Evolutionary conservation across 768 basidiomycete genomes (phyloP).

Genomic region (Hygrocybe punicea): DNA sequence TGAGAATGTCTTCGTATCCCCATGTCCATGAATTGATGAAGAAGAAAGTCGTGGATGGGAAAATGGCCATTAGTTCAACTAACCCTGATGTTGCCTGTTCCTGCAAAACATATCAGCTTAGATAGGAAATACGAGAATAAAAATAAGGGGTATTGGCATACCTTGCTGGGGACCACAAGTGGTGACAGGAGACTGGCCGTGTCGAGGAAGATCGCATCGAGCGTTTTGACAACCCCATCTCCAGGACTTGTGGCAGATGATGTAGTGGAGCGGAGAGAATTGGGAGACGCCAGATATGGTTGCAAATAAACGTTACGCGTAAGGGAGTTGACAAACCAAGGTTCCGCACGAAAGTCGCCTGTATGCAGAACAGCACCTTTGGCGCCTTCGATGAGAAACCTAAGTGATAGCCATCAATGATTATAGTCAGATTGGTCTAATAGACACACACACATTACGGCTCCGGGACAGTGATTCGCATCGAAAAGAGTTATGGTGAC

Average conservation of each 20-base stretch:
- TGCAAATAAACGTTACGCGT: constrained; percentile 67
- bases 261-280: background rate
- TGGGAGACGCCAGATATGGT: constrained; percentile 53
- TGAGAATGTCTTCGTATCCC: constrained; percentile 92
- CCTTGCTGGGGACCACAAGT: constrained; percentile 59
- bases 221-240: constrained; percentile 35
- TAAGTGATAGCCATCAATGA: constrained; percentile 26
- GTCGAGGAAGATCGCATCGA: constrained; percentile 82
- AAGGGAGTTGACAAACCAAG: constrained; percentile 69
- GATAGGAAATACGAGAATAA: background rate
- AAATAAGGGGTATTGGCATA: constrained; percentile 19
- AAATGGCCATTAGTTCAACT: constrained; percentile 63
- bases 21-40: constrained; percentile 94
- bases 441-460: constrained; percentile 67
- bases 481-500: constrained; percentile 80
- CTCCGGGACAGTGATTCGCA: constrained; percentile 94
- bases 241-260: background rate
- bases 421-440: background rate
- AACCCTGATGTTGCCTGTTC: constrained; percentile 63
- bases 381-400: constrained; percentile 79
- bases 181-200: constrained; percentile 63
- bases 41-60: constrained; percentile 66
- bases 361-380: constrained; percentile 81
- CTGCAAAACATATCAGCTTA: constrained; percentile 37
- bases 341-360: constrained; percentile 89